phyloP scores from a whole-genome alignment of 257 asterid genomes.

The Penstemon eatonii region DNA sequence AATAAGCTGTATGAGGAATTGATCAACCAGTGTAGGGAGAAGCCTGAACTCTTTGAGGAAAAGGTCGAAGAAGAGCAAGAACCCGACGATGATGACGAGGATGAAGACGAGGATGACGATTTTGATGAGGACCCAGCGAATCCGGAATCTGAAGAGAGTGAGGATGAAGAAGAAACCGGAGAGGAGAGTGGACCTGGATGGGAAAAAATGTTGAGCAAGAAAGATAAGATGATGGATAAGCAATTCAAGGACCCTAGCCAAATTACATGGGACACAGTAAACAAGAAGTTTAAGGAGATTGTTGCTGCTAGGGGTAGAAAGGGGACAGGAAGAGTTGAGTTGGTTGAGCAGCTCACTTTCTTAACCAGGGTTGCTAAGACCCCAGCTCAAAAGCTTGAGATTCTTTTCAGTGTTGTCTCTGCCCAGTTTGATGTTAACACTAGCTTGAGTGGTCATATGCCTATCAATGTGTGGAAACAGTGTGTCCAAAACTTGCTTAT shows the following conservation, averaged over 20 bases:
- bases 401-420: constrained; percentile 83
- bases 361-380: constrained; percentile 90
- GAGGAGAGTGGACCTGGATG: constrained; percentile 57
- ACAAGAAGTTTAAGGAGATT: constrained; percentile 88
- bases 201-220: constrained; percentile 85
- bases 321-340: constrained; percentile 89
- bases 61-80: constrained; percentile 62
- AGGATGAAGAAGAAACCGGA: constrained; percentile 41
- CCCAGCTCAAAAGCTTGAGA: constrained; percentile 97
- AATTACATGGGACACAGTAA: constrained; percentile 90
- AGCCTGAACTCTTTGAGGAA: constrained; percentile 79
- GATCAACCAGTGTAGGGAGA: constrained; percentile 75
- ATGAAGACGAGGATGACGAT: constrained; percentile 38
- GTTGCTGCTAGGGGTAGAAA: constrained; percentile 89
- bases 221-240: constrained; percentile 86
- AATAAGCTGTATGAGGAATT: constrained; percentile 76
- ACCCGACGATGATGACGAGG: constrained; percentile 60
- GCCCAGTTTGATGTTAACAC: constrained; percentile 91
- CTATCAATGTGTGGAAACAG: constrained; percentile 90
- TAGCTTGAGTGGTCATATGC: constrained; percentile 90
- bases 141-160: constrained; percentile 49
- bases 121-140: constrained; percentile 47
- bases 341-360: constrained; percentile 95
- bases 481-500: constrained; percentile 72
- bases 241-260: constrained; percentile 89